Evolutionary conservation across 345 rosid genomes (phyloP), one percentile per base, ranked within the genome.

Genomic region (Camelina laxa): DNA sequence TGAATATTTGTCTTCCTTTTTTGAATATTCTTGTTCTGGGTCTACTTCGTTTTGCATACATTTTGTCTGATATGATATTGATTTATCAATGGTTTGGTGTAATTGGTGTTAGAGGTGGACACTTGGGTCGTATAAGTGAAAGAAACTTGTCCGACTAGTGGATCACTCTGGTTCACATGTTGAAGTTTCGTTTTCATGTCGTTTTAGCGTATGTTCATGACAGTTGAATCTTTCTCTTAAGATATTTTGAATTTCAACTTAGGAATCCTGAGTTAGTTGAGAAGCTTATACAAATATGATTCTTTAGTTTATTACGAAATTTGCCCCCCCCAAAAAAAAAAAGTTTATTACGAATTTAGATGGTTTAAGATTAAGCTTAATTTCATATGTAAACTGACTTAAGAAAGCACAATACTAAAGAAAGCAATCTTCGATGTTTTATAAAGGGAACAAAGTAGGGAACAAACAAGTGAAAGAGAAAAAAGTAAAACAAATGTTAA

Each of bases 141-240:
- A 68, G 51, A 54, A 76, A 76, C 65, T 45, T 56, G 50, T 33
- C 61, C 51, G 19, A 58, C 24, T 60, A 27, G 73, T 75, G 61
- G 35, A 76, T 45, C 60, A 69, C 27, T 69, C 60, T 70, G 60
- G 39, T 57, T 76, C 80, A 76, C 80, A 64, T 64, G 61, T 57
- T 70, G 47, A 64, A 27, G 60, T 49, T 76, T 55, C 21, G 11
- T 59, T 58, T 12, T 6, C 33, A 2, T 49, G 54, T 75, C 56
- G 69, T 7, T 68, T 24, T 27, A 56, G 73, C 53, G 63, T 75
- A 31, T n/a, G 71, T 27, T 51, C 55, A 2, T 51, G 70, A 44
- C 65, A 54, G 35, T 61, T 62, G 75, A 75, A 54, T 61, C 79
- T 75, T 30, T 44, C 48, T 27, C 9, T 22, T 7, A 15, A 69